Evolutionary conservation across 495 filamentous ascomycete species (phyloP), one percentile per base, ranked within the genome.

Genomic region (Articulospora tetracladia): DNA sequence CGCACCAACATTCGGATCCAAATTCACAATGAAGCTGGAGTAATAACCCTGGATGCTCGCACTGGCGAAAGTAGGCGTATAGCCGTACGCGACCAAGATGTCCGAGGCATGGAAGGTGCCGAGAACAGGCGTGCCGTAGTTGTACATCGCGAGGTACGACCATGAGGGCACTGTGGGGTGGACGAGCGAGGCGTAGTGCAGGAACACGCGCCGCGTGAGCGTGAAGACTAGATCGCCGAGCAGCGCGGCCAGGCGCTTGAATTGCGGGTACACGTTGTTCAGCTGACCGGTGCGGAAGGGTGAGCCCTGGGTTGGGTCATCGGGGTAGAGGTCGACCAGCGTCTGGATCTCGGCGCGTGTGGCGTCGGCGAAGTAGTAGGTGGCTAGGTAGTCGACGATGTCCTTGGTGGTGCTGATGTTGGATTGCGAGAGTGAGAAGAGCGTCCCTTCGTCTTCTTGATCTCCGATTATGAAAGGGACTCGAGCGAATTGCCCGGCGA

Each of bases 41-140:
- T 87, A 90, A 62, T 87, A 89, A 28, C 73, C 74, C 61, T 84
- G 81, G 55, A 86, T 80, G 23, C 81, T 73, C 28, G 62, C 68
- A 49, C 79, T 80, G 19, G 83, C 84, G 51, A 84, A 53, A 1
- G 22, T 32, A 1, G 60, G 60, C 49, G 24, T 23, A 17, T 53
- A 53, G 28, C 60, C 60, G 27, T 55, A 63, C 7, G 56, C 49
- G 15, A 50, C 48, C 6, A 55, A 13, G 27, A 59, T 52, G 59
- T 91, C 88, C 13, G 77, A 81, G n/a, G 75, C 85, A 70, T 91
- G 88, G 72, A 87, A 88, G 0, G 87, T 91, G n/a, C 88, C 89
- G 0, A 90, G 65, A 34, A 90, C 74, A 0, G 88, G 85, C 0
- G 83, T 84, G 22, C 85, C 85, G 59, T 81, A 81, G 73, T 84